phyloP scores from a whole-genome alignment of 2,329 filamentous ascomycete species.

The Blastomyces gilchristii region DNA sequence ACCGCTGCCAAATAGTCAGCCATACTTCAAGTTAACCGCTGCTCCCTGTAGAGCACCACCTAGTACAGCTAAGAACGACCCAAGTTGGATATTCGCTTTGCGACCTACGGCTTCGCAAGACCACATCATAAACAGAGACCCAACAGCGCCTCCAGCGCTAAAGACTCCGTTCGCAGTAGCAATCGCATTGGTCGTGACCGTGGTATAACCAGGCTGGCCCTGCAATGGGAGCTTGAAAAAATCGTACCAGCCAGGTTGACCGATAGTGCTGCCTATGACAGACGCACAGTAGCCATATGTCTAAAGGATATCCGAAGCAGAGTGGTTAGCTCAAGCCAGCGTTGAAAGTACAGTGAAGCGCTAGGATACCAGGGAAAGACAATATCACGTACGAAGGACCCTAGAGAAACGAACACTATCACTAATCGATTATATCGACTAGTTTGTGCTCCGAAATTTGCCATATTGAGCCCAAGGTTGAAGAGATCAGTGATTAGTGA shows the following conservation, averaged over 20 bases:
- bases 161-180: constrained; percentile 42
- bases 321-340: not conserved
- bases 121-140: constrained; percentile 43
- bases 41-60: constrained; percentile 41
- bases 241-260: constrained; percentile 43
- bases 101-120: constrained; percentile 37
- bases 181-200: constrained; percentile 39
- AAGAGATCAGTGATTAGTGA: not conserved
- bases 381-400: constrained; percentile 27
- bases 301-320: constrained; percentile 19
- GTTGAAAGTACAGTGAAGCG: not conserved
- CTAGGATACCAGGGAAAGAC: not conserved
- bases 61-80: constrained; percentile 35
- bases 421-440: constrained; percentile 32
- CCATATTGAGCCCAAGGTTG: constrained; percentile 16
- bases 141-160: constrained; percentile 41
- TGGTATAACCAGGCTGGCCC: constrained; percentile 38
- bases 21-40: constrained; percentile 36
- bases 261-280: constrained; percentile 44
- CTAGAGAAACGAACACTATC: constrained; percentile 31
- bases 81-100: constrained; percentile 39
- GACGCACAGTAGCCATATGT: constrained; percentile 45
- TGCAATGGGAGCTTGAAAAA: constrained; percentile 40
- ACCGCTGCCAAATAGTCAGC: not conserved
- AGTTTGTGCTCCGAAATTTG: constrained; percentile 28